These are phyloP conservation scores for Raffaelea albimanens DNA, from an alignment of 2,329 filamentous ascomycete species.

Conservation along the genomic window DNA sequence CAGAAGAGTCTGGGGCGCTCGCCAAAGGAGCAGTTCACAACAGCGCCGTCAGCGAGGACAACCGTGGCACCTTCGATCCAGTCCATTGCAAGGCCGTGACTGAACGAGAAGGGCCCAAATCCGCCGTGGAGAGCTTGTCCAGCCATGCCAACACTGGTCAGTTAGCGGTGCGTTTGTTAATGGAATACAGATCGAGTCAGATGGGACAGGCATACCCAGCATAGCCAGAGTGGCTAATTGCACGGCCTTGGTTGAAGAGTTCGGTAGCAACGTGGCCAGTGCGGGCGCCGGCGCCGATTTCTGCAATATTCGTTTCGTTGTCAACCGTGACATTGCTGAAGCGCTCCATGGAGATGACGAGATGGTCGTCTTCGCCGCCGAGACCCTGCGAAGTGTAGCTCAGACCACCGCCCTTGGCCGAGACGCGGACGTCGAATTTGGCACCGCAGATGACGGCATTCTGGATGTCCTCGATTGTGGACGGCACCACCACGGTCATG, in stretches of 20 bases:
- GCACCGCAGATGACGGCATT: background rate
- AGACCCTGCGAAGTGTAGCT: background rate
- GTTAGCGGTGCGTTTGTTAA: too few relatives aligned
- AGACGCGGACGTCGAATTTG: background rate
- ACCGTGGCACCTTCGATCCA: background rate
- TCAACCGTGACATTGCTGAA: background rate
- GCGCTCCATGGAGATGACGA: background rate
- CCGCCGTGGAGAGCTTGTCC: background rate
- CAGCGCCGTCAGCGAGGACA: background rate
- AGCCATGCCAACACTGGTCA: background rate
- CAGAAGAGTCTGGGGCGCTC: background rate
- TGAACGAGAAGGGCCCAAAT: background rate
- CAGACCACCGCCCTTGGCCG: background rate
- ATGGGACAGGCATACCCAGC: background rate
- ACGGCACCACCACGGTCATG: too few relatives aligned
- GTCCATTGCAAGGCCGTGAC: background rate
- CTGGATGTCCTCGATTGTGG: too few relatives aligned
- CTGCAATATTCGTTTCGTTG: background rate
- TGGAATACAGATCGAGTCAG: background rate
- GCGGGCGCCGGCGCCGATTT: background rate
- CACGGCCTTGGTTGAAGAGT: background rate
- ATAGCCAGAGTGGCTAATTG: background rate
- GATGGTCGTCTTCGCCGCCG: background rate
- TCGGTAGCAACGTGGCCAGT: background rate
- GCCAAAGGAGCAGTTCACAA: background rate